Evolutionary conservation across 2,329 filamentous ascomycete species (phyloP), one percentile per base, ranked within the genome.

Genomic region (Fusarium globosum): DNA sequence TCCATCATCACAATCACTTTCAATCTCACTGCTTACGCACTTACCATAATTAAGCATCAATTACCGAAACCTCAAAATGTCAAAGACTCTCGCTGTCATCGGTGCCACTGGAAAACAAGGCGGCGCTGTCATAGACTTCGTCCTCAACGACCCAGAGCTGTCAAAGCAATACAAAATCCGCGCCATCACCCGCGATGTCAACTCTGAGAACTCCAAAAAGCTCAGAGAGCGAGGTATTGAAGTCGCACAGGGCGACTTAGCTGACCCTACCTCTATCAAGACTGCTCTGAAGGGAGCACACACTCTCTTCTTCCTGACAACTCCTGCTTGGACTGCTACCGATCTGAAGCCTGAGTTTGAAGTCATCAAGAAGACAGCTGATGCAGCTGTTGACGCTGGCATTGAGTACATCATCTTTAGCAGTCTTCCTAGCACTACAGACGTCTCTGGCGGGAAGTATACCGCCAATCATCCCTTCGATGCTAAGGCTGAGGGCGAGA

Each of bases 31-130:
- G 13, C 10, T 28, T 42, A 41, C n/a, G 13, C 23, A 33, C 12
- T 23, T 0, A 26, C 51, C 20, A 48, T 7, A 28, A 12, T 30
- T n/a, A 15, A 12, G n/a, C 21, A 10, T 26, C 26, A 15, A 9
- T 12, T 18, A 36, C 20, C 30, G 23, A 23, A 36, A 7, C 23
- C 9, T 20, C 23, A 56, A 67, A 33, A 81, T 81, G 79, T 64
- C 74, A 45, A 82, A 83, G 43, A 71, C 82, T 38, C 78, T 87
- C 39, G 82, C 81, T 33, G 81, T 89, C 30, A 87, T 88, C 57
- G 87, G 87, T 14, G 86, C 86, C 28, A 89, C 87, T 1, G 86
- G 87, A 66, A 82, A 86, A 41, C 87, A 89, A 76, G 87, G 87
- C 23, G 80, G 85, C 16, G 86, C 85, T 14, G 81, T 88, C 14